phyloP scores from a whole-genome alignment of 257 asterid species.

The Thymus quinquecostatus region DNA sequence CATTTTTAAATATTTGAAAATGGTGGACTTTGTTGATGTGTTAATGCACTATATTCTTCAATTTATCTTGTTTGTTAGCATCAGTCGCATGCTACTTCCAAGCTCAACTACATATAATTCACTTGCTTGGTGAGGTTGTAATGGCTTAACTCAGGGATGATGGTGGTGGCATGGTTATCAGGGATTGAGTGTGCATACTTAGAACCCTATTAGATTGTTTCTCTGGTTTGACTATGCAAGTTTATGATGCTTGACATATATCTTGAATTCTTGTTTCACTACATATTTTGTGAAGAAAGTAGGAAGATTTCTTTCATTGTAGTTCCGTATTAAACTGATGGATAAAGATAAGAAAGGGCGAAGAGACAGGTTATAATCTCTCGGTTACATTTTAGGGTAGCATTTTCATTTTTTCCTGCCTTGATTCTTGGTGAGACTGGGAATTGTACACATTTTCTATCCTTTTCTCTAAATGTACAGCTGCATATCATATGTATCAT shows the following conservation, averaged over 20 bases:
- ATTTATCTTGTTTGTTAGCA: too few species aligned
- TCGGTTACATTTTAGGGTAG: background rate
- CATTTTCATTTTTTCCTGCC: constrained; percentile 18
- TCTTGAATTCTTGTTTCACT: background rate
- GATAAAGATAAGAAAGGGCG: background rate
- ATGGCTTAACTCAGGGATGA: constrained; percentile 15
- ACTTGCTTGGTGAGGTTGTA: constrained; percentile 8
- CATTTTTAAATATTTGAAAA: background rate
- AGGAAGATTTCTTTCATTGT: background rate
- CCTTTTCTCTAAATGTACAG: background rate
- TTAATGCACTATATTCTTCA: background rate
- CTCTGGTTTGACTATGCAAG: background rate
- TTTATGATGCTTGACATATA: background rate
- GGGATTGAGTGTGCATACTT: background rate
- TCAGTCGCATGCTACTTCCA: background rate
- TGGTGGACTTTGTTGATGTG: background rate
- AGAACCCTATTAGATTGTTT: background rate
- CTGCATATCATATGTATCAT: background rate
- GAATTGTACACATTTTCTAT: background rate
- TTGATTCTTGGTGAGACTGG: background rate
- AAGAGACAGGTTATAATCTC: background rate
- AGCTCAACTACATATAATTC: background rate
- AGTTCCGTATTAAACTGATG: background rate
- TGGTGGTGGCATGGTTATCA: constrained; percentile 2
- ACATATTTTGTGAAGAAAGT: background rate